Percentiles rank a stretch among this genome's conserved stretches.
Evolutionary conservation across 192 early-diverging fungal species (phyloP).

Genomic region (Dissophora ornata): DNA sequence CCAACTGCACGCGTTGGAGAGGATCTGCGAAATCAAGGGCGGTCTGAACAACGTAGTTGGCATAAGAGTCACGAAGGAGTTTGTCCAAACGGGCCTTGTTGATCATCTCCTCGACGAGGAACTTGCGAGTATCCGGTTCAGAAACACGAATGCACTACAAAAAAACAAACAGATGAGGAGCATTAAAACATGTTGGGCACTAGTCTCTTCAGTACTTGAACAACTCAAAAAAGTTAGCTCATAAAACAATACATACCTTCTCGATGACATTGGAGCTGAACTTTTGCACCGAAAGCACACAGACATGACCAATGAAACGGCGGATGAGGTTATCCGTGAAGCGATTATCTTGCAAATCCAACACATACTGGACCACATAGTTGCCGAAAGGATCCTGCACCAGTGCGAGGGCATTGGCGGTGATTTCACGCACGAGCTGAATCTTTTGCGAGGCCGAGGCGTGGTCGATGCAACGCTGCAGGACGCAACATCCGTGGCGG

Average conservation of each 20-base stretch:
- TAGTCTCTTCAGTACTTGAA: too few relatives aligned
- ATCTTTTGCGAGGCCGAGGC: slow-evolving; percentile 75
- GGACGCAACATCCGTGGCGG: slow-evolving; percentile 91
- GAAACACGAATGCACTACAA: slow-evolving; percentile 84
- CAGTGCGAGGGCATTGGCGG: slow-evolving; percentile 75
- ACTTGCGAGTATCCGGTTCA: slow-evolving; percentile 72
- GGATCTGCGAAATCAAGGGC: slow-evolving; percentile 84
- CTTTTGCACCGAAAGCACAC: slow-evolving; percentile 86
- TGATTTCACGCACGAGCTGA: slow-evolving; percentile 84
- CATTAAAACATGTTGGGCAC: not conserved
- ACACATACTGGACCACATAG: slow-evolving; percentile 93
- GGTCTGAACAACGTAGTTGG: slow-evolving; percentile 93
- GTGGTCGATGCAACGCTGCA: slow-evolving; percentile 92
- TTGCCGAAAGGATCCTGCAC: slow-evolving; percentile 94
- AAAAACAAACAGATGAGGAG: not conserved
- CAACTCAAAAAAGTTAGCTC: too few relatives aligned
- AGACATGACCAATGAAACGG: slow-evolving; percentile 81
- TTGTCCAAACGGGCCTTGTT: slow-evolving; percentile 80
- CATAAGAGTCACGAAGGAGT: slow-evolving; percentile 86
- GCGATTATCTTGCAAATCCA: slow-evolving; percentile 76
- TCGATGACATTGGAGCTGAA: slow-evolving; percentile 94
- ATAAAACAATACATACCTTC: slow-evolving; percentile 81
- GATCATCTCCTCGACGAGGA: slow-evolving; percentile 80
- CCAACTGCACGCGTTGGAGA: slow-evolving; percentile 74
- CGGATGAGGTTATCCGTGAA: slow-evolving; percentile 79